These are phyloP conservation scores for Calycina herbarum DNA, from an alignment of 2,329 filamentous ascomycete genomes.

Conservation along the genomic window DNA sequence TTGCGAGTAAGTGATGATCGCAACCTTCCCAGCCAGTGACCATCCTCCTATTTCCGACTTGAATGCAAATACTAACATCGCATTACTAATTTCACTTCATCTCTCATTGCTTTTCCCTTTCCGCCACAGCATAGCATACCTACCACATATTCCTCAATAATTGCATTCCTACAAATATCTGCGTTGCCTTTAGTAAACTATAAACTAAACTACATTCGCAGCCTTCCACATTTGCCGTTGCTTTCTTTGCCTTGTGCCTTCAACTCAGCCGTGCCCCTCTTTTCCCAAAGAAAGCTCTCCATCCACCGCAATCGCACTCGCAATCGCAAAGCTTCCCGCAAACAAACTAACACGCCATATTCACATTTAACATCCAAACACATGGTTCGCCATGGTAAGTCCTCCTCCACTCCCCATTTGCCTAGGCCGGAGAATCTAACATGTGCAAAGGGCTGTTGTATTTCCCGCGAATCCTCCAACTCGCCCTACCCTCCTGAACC, in stretches of 20 bases:
- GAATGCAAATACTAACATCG: neutral
- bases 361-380: neutral
- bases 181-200: neutral
- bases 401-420: neutral
- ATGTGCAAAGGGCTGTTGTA: conserved; percentile 13
- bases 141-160: neutral
- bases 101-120: neutral
- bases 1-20: too few species aligned
- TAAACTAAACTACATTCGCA: neutral
- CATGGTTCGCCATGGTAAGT: conserved; percentile 13
- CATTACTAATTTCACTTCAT: neutral
- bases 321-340: neutral
- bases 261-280: conserved; percentile 4
- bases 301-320: neutral
- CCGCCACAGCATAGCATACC: neutral
- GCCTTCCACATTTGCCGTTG: neutral
- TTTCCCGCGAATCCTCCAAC: conserved; percentile 7
- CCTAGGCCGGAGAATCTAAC: neutral
- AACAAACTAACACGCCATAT: neutral
- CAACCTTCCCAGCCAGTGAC: neutral
- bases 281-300: neutral
- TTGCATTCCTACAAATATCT: neutral
- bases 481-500: conserved; percentile 23
- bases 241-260: neutral
- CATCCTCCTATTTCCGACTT: neutral